These are phyloP conservation scores for Gymnopus androsaceus DNA, from an alignment of 1,284 basidiomycete species.

Conservation along the genomic window DNA sequence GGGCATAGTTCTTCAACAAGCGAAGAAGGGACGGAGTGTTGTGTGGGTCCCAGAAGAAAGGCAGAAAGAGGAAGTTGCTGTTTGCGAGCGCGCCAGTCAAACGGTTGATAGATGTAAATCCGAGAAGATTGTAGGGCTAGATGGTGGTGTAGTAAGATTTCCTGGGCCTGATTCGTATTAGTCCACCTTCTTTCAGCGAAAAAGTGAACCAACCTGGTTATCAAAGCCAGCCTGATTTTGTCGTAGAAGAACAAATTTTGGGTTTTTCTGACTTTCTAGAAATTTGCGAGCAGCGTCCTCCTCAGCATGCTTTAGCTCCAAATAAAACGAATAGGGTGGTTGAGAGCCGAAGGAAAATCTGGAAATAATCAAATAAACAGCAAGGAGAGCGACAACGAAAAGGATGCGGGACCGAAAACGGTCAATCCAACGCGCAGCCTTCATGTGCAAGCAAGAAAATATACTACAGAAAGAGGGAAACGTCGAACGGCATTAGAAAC, in stretches of 20 bases:
- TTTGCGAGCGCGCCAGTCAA: conserved; percentile 44
- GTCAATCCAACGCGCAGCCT: not conserved
- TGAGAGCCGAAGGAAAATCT: not conserved
- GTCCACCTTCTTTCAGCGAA: conserved; percentile 1
- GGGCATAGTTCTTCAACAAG: conserved; percentile 41
- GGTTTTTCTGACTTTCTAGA: conserved; percentile 17
- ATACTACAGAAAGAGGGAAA: not conserved
- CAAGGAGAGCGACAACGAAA: not conserved
- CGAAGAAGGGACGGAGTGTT: conserved; percentile 32
- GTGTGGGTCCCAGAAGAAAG: conserved; percentile 40
- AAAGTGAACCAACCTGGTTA: conserved; percentile 37
- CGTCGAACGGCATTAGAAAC: not conserved
- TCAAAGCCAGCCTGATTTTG: conserved; percentile 49
- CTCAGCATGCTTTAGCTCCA: conserved; percentile 1
- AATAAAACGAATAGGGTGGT: conserved; percentile 11
- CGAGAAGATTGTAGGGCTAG: conserved; percentile 39
- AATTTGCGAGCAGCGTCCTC: conserved; percentile 6
- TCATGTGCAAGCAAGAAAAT: not conserved
- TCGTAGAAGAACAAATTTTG: conserved; percentile 42
- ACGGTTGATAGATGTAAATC: conserved; percentile 43
- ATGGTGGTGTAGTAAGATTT: conserved; percentile 46
- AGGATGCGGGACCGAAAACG: not conserved
- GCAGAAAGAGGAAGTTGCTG: conserved; percentile 40
- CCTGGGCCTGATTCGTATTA: conserved; percentile 38
- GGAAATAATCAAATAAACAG: not conserved